phyloP scores from a whole-genome alignment of 768 basidiomycete genomes.

The Suillus tomentosus region DNA sequence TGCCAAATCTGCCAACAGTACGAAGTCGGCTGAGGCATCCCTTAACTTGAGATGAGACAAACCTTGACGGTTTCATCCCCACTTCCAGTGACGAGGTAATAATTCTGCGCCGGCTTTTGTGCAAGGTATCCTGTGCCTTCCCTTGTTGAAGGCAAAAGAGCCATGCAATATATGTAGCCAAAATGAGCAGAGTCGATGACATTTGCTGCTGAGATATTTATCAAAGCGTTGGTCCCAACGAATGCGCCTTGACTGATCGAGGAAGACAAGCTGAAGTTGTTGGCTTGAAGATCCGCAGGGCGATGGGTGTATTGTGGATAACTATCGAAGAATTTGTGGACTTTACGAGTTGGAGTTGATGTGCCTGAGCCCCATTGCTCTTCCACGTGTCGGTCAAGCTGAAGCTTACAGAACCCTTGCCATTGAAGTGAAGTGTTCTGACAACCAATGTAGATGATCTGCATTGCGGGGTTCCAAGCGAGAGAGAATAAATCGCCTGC shows the following conservation, averaged over 20 bases:
- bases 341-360: slow-evolving; percentile 48
- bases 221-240: slow-evolving; percentile 22
- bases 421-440: slow-evolving; percentile 94
- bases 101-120: slow-evolving; percentile 25
- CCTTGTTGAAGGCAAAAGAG: slow-evolving; percentile 43
- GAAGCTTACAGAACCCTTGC: slow-evolving; percentile 57
- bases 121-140: slow-evolving; percentile 38
- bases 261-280: slow-evolving; percentile 46
- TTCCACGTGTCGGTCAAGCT: not conserved
- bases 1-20: slow-evolving; percentile 59
- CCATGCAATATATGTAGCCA: slow-evolving; percentile 91
- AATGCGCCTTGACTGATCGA: slow-evolving; percentile 33
- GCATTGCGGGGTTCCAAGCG: slow-evolving; percentile 67
- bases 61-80: slow-evolving; percentile 93
- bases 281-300: slow-evolving; percentile 68
- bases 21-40: not conserved
- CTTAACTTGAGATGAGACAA: slow-evolving; percentile 9
- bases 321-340: slow-evolving; percentile 92
- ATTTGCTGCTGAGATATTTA: slow-evolving; percentile 65
- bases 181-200: slow-evolving; percentile 90
- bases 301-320: slow-evolving; percentile 73
- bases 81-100: slow-evolving; percentile 77
- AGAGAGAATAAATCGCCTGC: slow-evolving; percentile 90
- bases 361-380: slow-evolving; percentile 30
- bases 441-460: slow-evolving; percentile 83